Evolutionary conservation across 345 rosid genomes (phyloP).

Genomic region (Stellera chamaejasme): DNA sequence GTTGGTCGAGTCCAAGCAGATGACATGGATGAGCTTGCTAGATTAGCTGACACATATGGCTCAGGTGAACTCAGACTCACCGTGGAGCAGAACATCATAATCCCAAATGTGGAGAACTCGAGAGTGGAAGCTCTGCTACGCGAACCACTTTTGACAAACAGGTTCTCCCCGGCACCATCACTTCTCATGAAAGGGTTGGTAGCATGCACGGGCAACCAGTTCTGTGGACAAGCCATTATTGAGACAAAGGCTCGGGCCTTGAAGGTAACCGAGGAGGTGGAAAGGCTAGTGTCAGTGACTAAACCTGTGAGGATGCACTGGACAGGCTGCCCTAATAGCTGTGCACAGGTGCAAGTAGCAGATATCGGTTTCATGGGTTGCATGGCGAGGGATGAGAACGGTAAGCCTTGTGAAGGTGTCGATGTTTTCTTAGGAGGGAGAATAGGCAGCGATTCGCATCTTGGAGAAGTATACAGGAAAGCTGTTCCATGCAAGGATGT

Average conservation of each 20-base stretch:
- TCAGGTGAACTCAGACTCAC: slow-evolving; percentile 82
- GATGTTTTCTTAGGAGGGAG: slow-evolving; percentile 73
- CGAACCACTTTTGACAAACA: slow-evolving; percentile 41
- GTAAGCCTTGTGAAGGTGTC: slow-evolving; percentile 59
- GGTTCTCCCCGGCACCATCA: slow-evolving; percentile 69
- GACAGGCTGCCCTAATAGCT: slow-evolving; percentile 89
- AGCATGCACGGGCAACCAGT: slow-evolving; percentile 83
- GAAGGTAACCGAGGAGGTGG: slow-evolving; percentile 75
- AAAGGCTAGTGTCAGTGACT: slow-evolving; percentile 49
- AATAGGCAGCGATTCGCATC: slow-evolving; percentile 77
- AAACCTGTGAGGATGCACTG: slow-evolving; percentile 78
- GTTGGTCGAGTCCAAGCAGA: slow-evolving; percentile 81
- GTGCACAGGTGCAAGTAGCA: slow-evolving; percentile 84
- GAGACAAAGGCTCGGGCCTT: slow-evolving; percentile 80
- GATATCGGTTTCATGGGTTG: slow-evolving; percentile 92
- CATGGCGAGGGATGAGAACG: slow-evolving; percentile 65
- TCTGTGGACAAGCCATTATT: slow-evolving; percentile 85
- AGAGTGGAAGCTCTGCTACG: slow-evolving; percentile 53
- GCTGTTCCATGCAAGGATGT: slow-evolving; percentile 70
- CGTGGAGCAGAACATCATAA: slow-evolving; percentile 74
- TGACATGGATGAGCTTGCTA: slow-evolving; percentile 85
- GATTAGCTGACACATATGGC: slow-evolving; percentile 61
- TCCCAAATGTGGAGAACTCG: slow-evolving; percentile 63
- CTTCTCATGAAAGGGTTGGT: slow-evolving; percentile 72
- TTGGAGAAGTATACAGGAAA: slow-evolving; percentile 69